phyloP scores from a whole-genome alignment of 768 basidiomycete genomes.

The Solioccasus polychromus region DNA sequence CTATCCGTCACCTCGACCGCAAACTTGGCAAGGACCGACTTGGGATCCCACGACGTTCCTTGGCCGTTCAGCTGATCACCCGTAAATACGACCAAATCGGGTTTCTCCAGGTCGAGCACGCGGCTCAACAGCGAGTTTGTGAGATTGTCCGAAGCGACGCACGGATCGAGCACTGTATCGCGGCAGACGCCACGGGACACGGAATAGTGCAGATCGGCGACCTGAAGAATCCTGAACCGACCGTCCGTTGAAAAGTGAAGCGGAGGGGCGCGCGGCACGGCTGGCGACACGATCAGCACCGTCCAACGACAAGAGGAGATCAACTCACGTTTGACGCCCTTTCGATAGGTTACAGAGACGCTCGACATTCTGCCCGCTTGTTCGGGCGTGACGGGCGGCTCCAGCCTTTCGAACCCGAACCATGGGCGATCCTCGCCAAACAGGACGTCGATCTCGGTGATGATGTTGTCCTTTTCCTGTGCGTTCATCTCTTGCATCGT shows the following conservation, averaged over 20 bases:
- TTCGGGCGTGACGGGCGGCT: conserved; percentile 53
- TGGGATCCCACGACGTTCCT: conserved; percentile 83
- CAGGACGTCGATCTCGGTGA: conserved; percentile 91
- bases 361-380: conserved; percentile 41
- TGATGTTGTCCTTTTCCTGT: conserved; percentile 56
- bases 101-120: conserved; percentile 76
- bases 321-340: conserved; percentile 68
- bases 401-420: conserved; percentile 80
- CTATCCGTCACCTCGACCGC: conserved; percentile 70
- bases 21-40: conserved; percentile 87
- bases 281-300: conserved; percentile 33
- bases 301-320: background rate
- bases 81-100: conserved; percentile 87
- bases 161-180: conserved; percentile 57
- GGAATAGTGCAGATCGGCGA: conserved; percentile 93
- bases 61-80: conserved; percentile 96
- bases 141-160: conserved; percentile 69
- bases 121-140: conserved; percentile 70
- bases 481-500: conserved; percentile 57
- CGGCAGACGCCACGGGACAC: conserved; percentile 75
- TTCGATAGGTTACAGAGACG: conserved; percentile 65
- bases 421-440: conserved; percentile 83
- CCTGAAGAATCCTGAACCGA: conserved; percentile 83
- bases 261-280: conserved; percentile 67
- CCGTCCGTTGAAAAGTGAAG: conserved; percentile 83